Evolutionary conservation across 306 rosid genomes (phyloP).

Genomic region (Lathyrus tuberosus): DNA sequence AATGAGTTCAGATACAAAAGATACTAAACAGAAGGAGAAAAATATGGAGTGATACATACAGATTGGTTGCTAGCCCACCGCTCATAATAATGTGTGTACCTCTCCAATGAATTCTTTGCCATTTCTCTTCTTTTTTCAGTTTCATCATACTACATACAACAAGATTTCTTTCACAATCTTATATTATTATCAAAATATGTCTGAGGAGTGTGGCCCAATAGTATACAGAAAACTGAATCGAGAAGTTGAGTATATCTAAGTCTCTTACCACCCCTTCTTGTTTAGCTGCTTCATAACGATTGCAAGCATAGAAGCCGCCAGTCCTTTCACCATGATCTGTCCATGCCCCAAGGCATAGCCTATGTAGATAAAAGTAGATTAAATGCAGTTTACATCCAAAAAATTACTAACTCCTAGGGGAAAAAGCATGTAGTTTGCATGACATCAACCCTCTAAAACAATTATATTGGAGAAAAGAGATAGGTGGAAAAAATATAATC

Average conservation of each 20-base stretch:
- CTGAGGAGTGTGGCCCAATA: not conserved
- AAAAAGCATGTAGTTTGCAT: slow-evolving; percentile 7
- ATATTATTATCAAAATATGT: slow-evolving; percentile 27
- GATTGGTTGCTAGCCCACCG: slow-evolving; percentile 99
- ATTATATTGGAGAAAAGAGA: slow-evolving; percentile 5
- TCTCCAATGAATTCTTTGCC: slow-evolving; percentile 98
- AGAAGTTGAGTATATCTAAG: slow-evolving; percentile 12
- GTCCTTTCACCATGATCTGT: slow-evolving; percentile 69
- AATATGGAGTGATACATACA: slow-evolving; percentile 50
- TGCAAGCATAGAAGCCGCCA: slow-evolving; percentile 75
- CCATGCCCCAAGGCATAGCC: slow-evolving; percentile 89
- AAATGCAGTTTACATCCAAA: slow-evolving; percentile 23
- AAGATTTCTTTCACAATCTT: slow-evolving; percentile 33
- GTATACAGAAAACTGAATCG: slow-evolving; percentile 28
- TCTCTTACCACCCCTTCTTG: slow-evolving; percentile 68
- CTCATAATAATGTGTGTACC: slow-evolving; percentile 97
- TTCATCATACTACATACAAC: slow-evolving; percentile 58
- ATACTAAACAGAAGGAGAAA: slow-evolving; percentile 32
- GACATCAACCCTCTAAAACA: slow-evolving; percentile 9
- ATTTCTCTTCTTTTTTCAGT: slow-evolving; percentile 94
- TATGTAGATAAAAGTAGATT: slow-evolving; percentile 42
- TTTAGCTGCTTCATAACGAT: slow-evolving; percentile 62
- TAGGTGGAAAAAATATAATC: slow-evolving; percentile 8
- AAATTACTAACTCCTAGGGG: not conserved
- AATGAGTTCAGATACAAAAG: slow-evolving; percentile 9